phyloP scores from a whole-genome alignment of 345 rosid genomes.

The Sapria himalayana region DNA sequence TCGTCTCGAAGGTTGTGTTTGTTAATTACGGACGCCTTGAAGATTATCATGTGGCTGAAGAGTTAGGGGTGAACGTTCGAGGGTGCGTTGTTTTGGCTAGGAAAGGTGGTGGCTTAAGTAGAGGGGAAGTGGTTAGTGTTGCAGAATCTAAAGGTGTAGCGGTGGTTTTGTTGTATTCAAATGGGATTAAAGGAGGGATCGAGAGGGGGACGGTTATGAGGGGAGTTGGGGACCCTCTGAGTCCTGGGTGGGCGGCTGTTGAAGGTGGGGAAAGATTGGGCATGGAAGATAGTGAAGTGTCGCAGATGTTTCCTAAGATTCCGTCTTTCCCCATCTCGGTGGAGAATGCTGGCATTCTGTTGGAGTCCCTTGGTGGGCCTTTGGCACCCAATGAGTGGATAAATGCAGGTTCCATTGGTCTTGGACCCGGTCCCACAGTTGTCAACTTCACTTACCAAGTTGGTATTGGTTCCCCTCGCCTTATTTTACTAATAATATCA shows the following conservation, averaged over 20 bases:
- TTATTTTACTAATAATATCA: too few species aligned
- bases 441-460: slow-evolving; percentile 76
- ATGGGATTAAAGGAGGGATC: slow-evolving; percentile 34
- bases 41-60: slow-evolving; percentile 44
- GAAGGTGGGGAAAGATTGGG: slow-evolving; percentile 51
- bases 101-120: slow-evolving; percentile 35
- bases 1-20: slow-evolving; percentile 32
- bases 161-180: slow-evolving; percentile 54
- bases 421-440: slow-evolving; percentile 49
- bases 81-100: slow-evolving; percentile 44
- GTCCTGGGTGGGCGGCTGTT: slow-evolving; percentile 77
- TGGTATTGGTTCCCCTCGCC: slow-evolving; percentile 7
- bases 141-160: slow-evolving; percentile 57
- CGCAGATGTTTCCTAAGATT: slow-evolving; percentile 43
- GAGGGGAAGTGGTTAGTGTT: slow-evolving; percentile 37
- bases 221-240: slow-evolving; percentile 84
- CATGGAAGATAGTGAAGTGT: slow-evolving; percentile 32
- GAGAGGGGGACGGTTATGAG: slow-evolving; percentile 94
- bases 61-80: slow-evolving; percentile 37
- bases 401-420: slow-evolving; percentile 18
- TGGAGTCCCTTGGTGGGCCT: slow-evolving; percentile 41
- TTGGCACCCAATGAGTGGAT: slow-evolving; percentile 42
- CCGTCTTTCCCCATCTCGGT: slow-evolving; percentile 63
- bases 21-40: slow-evolving; percentile 54
- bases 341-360: slow-evolving; percentile 41